A percentile compares a stretch with the other conserved stretches of the same genome.
phyloP scores from a whole-genome alignment of 495 filamentous ascomycete species.

The Friedmanniomyces endolithicus region DNA sequence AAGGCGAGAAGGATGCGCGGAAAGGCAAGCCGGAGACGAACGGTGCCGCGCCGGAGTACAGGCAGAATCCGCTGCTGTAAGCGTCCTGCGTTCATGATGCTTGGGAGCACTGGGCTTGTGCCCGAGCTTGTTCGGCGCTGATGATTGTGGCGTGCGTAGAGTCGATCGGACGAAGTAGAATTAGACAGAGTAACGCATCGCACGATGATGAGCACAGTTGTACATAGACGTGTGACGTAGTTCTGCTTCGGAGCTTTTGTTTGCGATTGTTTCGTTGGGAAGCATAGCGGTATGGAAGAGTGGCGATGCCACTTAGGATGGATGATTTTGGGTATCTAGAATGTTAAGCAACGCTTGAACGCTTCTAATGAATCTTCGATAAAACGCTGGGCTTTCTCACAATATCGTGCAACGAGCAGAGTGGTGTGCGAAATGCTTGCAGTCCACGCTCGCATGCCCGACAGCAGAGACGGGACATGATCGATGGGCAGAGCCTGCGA shows the following conservation, averaged over 20 bases:
- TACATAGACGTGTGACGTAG: background rate
- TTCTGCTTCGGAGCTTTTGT: too few relatives aligned
- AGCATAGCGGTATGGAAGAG: background rate
- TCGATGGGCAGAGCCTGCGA: background rate
- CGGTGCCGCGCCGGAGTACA: slow-evolving; percentile 47
- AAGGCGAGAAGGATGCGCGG: slow-evolving; percentile 28
- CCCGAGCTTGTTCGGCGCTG: background rate
- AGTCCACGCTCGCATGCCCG: background rate
- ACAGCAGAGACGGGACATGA: too few relatives aligned
- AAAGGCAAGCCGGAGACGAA: slow-evolving; percentile 37
- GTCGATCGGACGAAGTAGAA: slow-evolving; percentile 4
- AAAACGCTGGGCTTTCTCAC: background rate
- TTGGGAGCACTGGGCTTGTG: background rate
- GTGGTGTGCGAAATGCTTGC: background rate
- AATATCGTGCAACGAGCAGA: background rate
- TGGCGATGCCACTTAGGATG: background rate
- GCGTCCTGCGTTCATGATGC: background rate
- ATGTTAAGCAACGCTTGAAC: slow-evolving; percentile 2
- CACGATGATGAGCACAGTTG: background rate
- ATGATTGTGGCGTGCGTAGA: background rate
- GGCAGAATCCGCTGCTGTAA: slow-evolving; percentile 51
- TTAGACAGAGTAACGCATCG: background rate
- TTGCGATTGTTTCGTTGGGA: background rate
- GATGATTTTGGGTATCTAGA: background rate
- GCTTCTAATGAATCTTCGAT: background rate